Base-by-base conservation (phyloP, 345 rosid genomes). In the Ricinus communis region DNA sequence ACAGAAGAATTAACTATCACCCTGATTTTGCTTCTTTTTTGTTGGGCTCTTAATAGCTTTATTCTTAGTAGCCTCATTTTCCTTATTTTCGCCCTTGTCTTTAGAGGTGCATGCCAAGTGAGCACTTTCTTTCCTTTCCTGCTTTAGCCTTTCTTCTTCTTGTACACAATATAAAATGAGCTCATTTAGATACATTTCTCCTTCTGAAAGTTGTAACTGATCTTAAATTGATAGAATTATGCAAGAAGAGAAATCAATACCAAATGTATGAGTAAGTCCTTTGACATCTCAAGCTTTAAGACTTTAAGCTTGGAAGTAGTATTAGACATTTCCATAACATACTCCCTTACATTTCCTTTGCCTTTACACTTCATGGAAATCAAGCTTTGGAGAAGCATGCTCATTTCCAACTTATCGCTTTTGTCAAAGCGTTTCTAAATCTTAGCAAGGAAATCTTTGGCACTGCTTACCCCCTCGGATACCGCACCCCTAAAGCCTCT, bases 221-320 rank as follows among this genome's bases (percentile, higher is more conserved):
- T 12, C 8, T 55, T 56, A 1, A 56, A 24, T 8, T 56, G 15
- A 10, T 0, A 7, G 31, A 2, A 56, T 24, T 56, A 30, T 56
- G 61, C 10, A 56, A 2, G 61, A 56, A 46, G 50, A 46, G 69
- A 68, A 8, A 75, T 71, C 53, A 71, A 57, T 54, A 70, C 75
- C 54, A 76, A 3, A 71, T 58, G 53, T 67, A 71, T 62, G 2
- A 38, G 31, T n/a, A 70, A 43, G 40, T 68, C 24, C 36, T 69
- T 19, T 18, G 65, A 69, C 0, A 60, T 19, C 30, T 60, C 64
- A 13, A 60, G 41, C 1, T 60, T 31, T 1, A 71, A 68, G 24
- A 67, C 75, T 9, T 56, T 76, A 11, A 70, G 45, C 21, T 66
- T 71, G 1, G 75, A 65, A 70, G 71, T 67, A 57, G 64, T 24